These are phyloP conservation scores for Yamadazyma buinensis DNA, from an alignment of 1,139 yeast genomes.

Conservation along the genomic window DNA sequence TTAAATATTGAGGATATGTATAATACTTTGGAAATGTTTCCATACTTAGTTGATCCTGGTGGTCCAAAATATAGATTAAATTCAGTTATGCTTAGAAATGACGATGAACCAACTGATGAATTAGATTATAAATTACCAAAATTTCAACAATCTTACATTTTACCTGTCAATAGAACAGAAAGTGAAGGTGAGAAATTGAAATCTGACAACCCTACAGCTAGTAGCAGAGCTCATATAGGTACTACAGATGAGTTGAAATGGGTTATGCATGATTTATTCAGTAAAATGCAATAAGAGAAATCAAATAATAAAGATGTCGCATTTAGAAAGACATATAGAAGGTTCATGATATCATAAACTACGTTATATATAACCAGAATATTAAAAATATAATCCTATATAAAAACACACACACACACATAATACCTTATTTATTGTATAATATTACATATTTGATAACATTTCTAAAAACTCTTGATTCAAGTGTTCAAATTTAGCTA, in stretches of 20 bases:
- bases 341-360: background rate
- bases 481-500: too few relatives aligned
- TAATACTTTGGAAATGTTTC: conserved; percentile 60
- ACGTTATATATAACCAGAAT: too few relatives aligned
- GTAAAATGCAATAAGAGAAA: conserved; percentile 25
- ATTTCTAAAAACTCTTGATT: conserved; percentile 1
- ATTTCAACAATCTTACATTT: conserved; percentile 9
- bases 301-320: background rate
- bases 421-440: background rate
- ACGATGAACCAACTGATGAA: conserved; percentile 39
- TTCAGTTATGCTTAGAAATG: conserved; percentile 55
- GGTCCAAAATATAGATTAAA: conserved; percentile 56
- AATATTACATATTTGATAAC: conserved; percentile 1
- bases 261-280: conserved; percentile 58
- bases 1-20: conserved; percentile 63
- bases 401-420: too few relatives aligned
- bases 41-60: conserved; percentile 64
- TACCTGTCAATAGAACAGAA: background rate
- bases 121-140: conserved; percentile 43
- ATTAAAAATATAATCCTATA: too few relatives aligned
- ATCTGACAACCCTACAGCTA: conserved; percentile 1
- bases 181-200: conserved; percentile 1
- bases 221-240: conserved; percentile 41
- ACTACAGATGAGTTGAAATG: conserved; percentile 67
- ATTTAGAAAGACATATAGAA: background rate